Evolutionary conservation across 129 eudicot species (phyloP), one percentile per base, ranked within the genome.

Genomic region (Centaurea solstitialis): DNA sequence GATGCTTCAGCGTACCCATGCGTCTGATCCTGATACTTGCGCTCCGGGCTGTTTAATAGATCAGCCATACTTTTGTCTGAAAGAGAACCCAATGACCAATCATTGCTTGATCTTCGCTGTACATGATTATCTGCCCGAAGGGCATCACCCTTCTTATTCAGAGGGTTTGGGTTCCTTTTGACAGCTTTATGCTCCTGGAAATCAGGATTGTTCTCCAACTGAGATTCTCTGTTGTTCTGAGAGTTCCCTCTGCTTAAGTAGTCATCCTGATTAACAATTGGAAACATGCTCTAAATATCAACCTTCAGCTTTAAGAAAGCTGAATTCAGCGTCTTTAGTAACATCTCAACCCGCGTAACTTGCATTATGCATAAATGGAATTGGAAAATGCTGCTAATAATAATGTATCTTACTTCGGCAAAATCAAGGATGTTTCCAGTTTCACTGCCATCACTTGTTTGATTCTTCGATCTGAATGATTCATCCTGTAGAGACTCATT

Each of bases 61-160:
- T 88, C 89, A 26, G 76, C 65, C 47, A 87, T 61, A 83, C 89
- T 88, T 73, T 79, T 76, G 21, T 90, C 97, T 73, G 93, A 92
- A 90, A 83, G 86, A 53, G 91, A 88, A 26, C 88, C 94, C 43
- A 83, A 21, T 7, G 91, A 84, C 87, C 88, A 82, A 81, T 84
- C 94, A 20, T 87, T 83, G 84, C 83, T 81, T 35, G 88, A 81
- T 79, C 87, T 80, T 68, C 53, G 81, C 50, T 84, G 84, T 13
- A 68, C 73, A 59, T 59, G 72, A 9, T 84, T 76, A 38, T 79
- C 83, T 43, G 53, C 72, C 39, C 72, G 68, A 22, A 21, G 35
- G 26, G 37, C 70, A 39, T 82, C 72, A 64, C 18, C 18, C 17
- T 80, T 72, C 74, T 24, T 77, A 37, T 83, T 86, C 21, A 11